Evolutionary conservation across 1,139 yeast species (phyloP).

Genomic region (Yamadazyma spencermartinsiae): DNA sequence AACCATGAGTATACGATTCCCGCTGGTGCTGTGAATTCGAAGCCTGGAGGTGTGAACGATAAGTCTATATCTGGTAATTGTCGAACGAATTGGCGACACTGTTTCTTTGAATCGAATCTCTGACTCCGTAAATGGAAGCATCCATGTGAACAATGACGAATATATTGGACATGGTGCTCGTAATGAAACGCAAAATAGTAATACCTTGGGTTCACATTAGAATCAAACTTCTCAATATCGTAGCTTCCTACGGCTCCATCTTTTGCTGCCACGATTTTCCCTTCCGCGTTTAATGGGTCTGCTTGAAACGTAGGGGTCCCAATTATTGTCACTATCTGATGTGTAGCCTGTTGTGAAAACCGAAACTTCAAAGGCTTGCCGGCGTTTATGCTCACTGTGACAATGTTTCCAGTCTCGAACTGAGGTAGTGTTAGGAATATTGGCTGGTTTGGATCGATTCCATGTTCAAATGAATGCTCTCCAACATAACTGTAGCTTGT

Average conservation of each 20-base stretch:
- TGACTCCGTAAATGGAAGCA: constrained; percentile 8
- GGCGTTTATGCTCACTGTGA: background rate
- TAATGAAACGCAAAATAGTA: constrained; percentile 9
- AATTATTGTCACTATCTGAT: constrained; percentile 5
- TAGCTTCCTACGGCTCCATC: constrained; percentile 6
- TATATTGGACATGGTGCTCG: constrained; percentile 9
- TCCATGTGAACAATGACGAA: constrained; percentile 7
- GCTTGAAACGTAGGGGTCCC: constrained; percentile 6
- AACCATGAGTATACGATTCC: no score
- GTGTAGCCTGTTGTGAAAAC: constrained; percentile 3
- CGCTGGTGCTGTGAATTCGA: no score
- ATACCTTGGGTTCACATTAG: constrained; percentile 4
- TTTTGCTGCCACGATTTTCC: background rate
- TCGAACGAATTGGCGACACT: background rate
- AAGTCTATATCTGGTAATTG: background rate
- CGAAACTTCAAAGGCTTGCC: background rate
- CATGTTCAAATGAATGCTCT: background rate
- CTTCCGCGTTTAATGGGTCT: background rate
- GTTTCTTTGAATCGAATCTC: background rate
- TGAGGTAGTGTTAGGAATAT: background rate
- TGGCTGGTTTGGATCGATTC: background rate
- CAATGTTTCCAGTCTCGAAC: background rate
- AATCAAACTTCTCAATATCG: constrained; percentile 7
- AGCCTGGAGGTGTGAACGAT: background rate
- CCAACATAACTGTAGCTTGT: background rate